A percentile compares a stretch with the other conserved stretches of the same genome.
Conservation (phyloP, 2,329 filamentous ascomycete genomes). For the Chrysoporthe cubensis region DNA sequence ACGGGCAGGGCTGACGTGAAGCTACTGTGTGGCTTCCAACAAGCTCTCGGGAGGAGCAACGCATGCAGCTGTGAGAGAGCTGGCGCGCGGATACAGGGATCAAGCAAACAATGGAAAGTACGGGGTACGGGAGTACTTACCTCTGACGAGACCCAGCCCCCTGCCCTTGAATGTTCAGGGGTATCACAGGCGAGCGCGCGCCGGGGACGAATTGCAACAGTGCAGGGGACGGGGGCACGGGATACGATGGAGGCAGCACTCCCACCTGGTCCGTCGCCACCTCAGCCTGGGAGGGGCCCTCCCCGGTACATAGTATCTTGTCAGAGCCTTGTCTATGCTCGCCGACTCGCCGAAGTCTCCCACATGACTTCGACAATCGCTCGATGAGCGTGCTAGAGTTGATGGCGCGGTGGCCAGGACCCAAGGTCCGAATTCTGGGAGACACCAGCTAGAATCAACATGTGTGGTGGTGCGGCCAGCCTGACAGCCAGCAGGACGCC, state of each 20-base stretch:
- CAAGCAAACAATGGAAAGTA: neutral
- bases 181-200: conserved; percentile 22
- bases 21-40: conserved; percentile 14
- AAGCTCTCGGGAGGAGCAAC: conserved; percentile 16
- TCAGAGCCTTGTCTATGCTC: conserved; percentile 14
- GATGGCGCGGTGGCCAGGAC: neutral
- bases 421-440: conserved; percentile 15
- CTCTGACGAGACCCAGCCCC: conserved; percentile 10
- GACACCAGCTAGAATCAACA: neutral
- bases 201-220: conserved; percentile 23
- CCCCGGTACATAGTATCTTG: neutral
- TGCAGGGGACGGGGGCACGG: conserved; percentile 19
- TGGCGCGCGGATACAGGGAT: conserved; percentile 24
- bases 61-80: conserved; percentile 18
- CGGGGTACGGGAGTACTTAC: conserved; percentile 10
- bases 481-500: neutral
- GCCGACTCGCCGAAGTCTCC: conserved; percentile 1
- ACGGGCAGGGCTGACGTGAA: conserved; percentile 23
- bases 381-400: neutral
- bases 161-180: conserved; percentile 18
- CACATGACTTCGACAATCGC: conserved; percentile 5
- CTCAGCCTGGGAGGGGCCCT: conserved; percentile 4
- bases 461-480: conserved; percentile 8
- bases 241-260: conserved; percentile 2
- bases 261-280: conserved; percentile 9